phyloP scores from a whole-genome alignment of 495 filamentous ascomycete genomes.

The Cercophora newfieldiana region DNA sequence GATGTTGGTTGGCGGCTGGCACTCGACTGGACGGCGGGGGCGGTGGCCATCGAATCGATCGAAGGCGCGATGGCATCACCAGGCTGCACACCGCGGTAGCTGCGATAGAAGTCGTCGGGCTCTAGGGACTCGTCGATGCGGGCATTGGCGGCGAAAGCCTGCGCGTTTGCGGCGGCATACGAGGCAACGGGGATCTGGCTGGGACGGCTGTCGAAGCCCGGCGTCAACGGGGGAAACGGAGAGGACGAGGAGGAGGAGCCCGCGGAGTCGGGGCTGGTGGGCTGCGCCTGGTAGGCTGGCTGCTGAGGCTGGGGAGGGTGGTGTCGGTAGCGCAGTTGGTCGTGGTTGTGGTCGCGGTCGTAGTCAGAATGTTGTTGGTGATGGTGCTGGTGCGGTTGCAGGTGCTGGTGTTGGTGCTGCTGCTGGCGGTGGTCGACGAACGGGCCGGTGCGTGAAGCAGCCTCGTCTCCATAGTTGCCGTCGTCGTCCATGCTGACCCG shows the following conservation, averaged over 20 bases:
- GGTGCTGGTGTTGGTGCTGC: constrained; percentile 14
- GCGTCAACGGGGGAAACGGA: constrained; percentile 20
- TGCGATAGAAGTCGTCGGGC: constrained; percentile 56
- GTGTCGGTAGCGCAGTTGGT: constrained; percentile 14
- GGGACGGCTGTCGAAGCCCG: constrained; percentile 16
- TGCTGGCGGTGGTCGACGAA: constrained; percentile 31
- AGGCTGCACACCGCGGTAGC: constrained; percentile 41
- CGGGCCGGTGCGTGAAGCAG: constrained; percentile 28
- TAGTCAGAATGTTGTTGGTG: constrained; percentile 14
- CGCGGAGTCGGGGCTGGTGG: constrained; percentile 8
- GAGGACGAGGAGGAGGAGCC: constrained; percentile 8
- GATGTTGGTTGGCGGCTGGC: constrained; percentile 33
- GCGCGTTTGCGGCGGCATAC: constrained; percentile 40
- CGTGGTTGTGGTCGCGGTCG: constrained; percentile 10
- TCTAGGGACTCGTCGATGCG: constrained; percentile 38
- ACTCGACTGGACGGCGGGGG: constrained; percentile 25
- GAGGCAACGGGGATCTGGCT: constrained; percentile 31
- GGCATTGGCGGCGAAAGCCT: constrained; percentile 40
- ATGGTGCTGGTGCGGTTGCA: constrained; percentile 8
- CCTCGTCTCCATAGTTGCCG: constrained; percentile 37
- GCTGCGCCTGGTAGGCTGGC: constrained; percentile 3
- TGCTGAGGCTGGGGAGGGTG: constrained; percentile 13
- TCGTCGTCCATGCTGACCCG: constrained; percentile 40
- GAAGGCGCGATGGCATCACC: constrained; percentile 25
- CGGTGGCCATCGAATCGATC: constrained; percentile 33